A percentile compares a stretch with the other conserved stretches of the same genome.
Evolutionary conservation across 768 basidiomycete species (phyloP).

Genomic region (Russula earlei): DNA sequence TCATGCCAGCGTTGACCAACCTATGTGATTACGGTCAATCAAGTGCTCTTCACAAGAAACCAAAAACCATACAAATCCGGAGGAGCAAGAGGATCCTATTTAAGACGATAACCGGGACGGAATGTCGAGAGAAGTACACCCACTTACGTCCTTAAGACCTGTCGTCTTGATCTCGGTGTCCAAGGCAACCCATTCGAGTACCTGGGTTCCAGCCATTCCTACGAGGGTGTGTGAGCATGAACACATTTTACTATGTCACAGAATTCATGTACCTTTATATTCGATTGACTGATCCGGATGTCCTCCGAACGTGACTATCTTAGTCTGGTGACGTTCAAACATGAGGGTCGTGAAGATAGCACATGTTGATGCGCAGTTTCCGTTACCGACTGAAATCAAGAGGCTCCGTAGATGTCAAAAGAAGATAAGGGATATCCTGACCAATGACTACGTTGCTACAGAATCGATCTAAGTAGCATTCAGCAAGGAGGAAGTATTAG

Average conservation of each 20-base stretch:
- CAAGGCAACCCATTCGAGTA: background rate
- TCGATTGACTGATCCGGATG: slow-evolving; percentile 37
- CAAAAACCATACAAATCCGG: background rate
- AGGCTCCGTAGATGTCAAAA: slow-evolving; percentile 26
- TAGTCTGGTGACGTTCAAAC: slow-evolving; percentile 40
- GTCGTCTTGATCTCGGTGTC: slow-evolving; percentile 11
- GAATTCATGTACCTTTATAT: slow-evolving; percentile 32
- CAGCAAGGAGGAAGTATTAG: background rate
- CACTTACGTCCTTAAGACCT: slow-evolving; percentile 27
- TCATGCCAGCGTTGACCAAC: background rate
- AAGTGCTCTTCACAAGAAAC: too few relatives aligned
- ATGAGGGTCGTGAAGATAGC: slow-evolving; percentile 48
- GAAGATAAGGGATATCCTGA: background rate
- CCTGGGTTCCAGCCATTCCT: slow-evolving; percentile 15
- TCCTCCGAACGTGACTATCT: slow-evolving; percentile 44
- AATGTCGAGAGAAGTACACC: background rate
- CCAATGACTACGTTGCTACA: slow-evolving; percentile 12
- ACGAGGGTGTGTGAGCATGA: slow-evolving; percentile 32
- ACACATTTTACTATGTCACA: slow-evolving; percentile 27
- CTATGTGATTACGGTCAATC: background rate
- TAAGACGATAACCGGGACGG: background rate
- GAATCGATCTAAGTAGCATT: background rate
- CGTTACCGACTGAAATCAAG: slow-evolving; percentile 10
- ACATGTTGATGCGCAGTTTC: slow-evolving; percentile 44
- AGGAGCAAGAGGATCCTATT: background rate